Evolutionary conservation across 352 stramenopile species (phyloP).

Genomic region (Albugo laibachii): DNA sequence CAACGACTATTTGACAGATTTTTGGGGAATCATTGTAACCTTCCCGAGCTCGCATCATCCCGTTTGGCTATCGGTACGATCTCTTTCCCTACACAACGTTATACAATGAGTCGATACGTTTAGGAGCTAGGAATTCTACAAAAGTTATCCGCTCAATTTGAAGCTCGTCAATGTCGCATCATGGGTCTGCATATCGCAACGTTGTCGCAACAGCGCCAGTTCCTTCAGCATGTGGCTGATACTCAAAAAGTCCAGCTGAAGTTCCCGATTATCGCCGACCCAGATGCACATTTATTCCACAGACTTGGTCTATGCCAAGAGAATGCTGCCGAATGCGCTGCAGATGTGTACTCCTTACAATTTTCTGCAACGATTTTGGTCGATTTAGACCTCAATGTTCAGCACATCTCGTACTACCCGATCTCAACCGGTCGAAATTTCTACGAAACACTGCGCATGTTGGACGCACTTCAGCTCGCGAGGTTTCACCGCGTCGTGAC

Average conservation of each 20-base stretch:
- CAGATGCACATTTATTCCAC: constrained; percentile 37
- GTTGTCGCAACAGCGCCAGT: constrained; percentile 20
- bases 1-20: constrained; percentile 50
- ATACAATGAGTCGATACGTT: not conserved
- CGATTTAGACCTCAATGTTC: constrained; percentile 55
- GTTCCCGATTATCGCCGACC: constrained; percentile 51
- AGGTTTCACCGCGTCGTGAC: constrained; percentile 60
- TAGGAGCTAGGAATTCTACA: constrained; percentile 53
- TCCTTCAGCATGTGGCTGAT: constrained; percentile 58
- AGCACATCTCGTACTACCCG: constrained; percentile 41
- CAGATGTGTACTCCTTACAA: constrained; percentile 27
- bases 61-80: constrained; percentile 31
- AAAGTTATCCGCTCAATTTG: constrained; percentile 62
- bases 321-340: constrained; percentile 21
- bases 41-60: constrained; percentile 56
- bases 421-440: constrained; percentile 52
- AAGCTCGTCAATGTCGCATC: constrained; percentile 46
- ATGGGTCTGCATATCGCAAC: constrained; percentile 26
- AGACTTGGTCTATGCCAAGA: constrained; percentile 25
- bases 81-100: not conserved
- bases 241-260: constrained; percentile 57
- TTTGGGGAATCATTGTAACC: constrained; percentile 43
- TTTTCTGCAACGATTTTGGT: constrained; percentile 47
- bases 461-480: constrained; percentile 53
- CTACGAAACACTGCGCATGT: constrained; percentile 49